Percentiles rank a stretch among this genome's conserved stretches.
phyloP scores from a whole-genome alignment of 352 stramenopile species.

The Bremia lactucae region DNA sequence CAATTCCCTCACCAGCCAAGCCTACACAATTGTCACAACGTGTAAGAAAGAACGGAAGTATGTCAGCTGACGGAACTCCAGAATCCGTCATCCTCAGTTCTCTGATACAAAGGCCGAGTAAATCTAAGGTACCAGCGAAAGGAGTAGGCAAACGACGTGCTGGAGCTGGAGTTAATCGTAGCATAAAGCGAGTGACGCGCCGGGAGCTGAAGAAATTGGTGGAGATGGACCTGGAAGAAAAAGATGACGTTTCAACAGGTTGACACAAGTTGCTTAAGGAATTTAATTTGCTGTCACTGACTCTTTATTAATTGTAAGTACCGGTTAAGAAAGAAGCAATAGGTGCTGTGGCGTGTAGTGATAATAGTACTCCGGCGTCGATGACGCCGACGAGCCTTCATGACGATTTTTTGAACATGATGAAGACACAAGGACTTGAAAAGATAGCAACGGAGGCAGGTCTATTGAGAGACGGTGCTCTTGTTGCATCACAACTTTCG shows the following conservation, averaged over 20 bases:
- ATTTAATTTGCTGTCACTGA: neutral
- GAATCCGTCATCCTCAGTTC: constrained; percentile 22
- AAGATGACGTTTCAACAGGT: constrained; percentile 39
- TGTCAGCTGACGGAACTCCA: constrained; percentile 26
- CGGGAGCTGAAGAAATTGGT: constrained; percentile 73
- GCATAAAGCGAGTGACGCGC: constrained; percentile 46
- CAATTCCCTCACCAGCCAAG: constrained; percentile 1
- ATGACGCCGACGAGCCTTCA: constrained; percentile 68
- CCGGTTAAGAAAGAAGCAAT: constrained; percentile 14
- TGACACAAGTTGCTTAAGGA: neutral
- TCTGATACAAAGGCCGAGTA: constrained; percentile 21
- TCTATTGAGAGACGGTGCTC: constrained; percentile 58
- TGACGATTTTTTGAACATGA: constrained; percentile 82
- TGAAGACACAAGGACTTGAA: constrained; percentile 74
- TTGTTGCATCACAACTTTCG: constrained; percentile 41
- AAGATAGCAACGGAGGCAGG: constrained; percentile 76
- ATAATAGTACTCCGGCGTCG: constrained; percentile 21
- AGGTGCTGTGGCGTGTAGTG: constrained; percentile 21
- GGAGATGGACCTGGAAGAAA: constrained; percentile 68
- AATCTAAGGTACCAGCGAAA: constrained; percentile 33
- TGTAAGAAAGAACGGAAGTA: constrained; percentile 2
- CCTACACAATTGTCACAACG: neutral
- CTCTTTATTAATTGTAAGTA: neutral
- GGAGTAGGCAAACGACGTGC: constrained; percentile 32
- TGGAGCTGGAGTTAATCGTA: constrained; percentile 12